Conservation (phyloP, 177 flowering plant genomes). For the Tripterygium wilfordii region DNA sequence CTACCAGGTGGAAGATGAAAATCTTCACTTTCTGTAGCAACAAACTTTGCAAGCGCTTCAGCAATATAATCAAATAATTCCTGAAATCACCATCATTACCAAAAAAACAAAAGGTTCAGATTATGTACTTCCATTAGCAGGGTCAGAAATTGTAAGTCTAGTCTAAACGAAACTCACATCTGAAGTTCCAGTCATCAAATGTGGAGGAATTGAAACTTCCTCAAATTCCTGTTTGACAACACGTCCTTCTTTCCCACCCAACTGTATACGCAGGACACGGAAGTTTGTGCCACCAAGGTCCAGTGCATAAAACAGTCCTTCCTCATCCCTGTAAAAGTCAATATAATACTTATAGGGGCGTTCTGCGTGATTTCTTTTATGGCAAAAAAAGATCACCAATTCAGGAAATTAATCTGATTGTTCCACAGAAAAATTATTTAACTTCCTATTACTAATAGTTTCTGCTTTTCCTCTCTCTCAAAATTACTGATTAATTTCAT, state of each 20-base stretch:
- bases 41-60: slow-evolving; percentile 74
- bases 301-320: slow-evolving; percentile 81
- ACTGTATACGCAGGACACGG: slow-evolving; percentile 78
- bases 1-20: slow-evolving; percentile 53
- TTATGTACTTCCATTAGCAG: background rate
- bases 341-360: background rate
- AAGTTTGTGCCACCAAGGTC: slow-evolving; percentile 98
- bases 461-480: too few species aligned
- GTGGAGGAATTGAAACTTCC: slow-evolving; percentile 87
- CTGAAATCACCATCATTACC: slow-evolving; percentile 38
- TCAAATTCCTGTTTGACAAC: slow-evolving; percentile 61
- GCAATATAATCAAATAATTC: slow-evolving; percentile 87
- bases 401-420: too few species aligned
- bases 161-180: slow-evolving; percentile 43
- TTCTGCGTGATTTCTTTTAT: too few species aligned
- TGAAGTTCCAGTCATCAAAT: slow-evolving; percentile 75
- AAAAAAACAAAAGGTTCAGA: slow-evolving; percentile 4
- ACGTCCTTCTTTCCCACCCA: slow-evolving; percentile 65
- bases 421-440: too few species aligned
- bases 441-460: too few species aligned
- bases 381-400: too few species aligned
- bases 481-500: too few species aligned
- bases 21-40: slow-evolving; percentile 68
- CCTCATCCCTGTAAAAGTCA: slow-evolving; percentile 55
- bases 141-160: background rate